A percentile compares a stretch with the other conserved stretches of the same genome.
Evolutionary conservation across 768 basidiomycete species (phyloP).

Genomic region (Boletus subparvulus): DNA sequence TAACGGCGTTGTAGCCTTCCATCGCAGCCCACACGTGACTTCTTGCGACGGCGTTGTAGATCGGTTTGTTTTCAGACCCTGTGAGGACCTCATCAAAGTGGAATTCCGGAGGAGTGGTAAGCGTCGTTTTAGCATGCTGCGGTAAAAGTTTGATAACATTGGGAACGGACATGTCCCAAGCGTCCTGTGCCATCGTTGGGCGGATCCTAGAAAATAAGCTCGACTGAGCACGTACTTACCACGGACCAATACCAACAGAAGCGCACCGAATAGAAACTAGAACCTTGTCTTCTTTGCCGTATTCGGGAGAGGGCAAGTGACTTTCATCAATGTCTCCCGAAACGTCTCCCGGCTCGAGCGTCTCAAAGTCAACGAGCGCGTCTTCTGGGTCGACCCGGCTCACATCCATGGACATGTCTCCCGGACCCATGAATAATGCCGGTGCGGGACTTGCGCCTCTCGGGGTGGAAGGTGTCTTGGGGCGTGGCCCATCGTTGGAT

Average conservation of each 20-base stretch:
- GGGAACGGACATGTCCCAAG: slow-evolving; percentile 51
- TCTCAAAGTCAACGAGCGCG: slow-evolving; percentile 72
- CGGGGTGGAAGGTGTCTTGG: slow-evolving; percentile 56
- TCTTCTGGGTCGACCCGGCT: slow-evolving; percentile 74
- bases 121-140: slow-evolving; percentile 48
- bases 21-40: slow-evolving; percentile 88
- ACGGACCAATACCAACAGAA: background rate
- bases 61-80: slow-evolving; percentile 74
- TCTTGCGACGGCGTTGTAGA: slow-evolving; percentile 73
- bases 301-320: slow-evolving; percentile 43
- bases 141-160: slow-evolving; percentile 64
- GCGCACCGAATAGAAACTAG: slow-evolving; percentile 77
- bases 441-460: slow-evolving; percentile 49
- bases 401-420: slow-evolving; percentile 67
- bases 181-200: slow-evolving; percentile 49
- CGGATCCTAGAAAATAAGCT: slow-evolving; percentile 49
- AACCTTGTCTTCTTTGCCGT: slow-evolving; percentile 81
- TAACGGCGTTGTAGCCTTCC: slow-evolving; percentile 95
- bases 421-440: slow-evolving; percentile 42
- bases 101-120: slow-evolving; percentile 48
- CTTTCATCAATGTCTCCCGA: slow-evolving; percentile 68
- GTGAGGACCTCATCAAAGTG: slow-evolving; percentile 76
- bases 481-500: slow-evolving; percentile 38
- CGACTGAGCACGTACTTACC: background rate
- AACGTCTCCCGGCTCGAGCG: slow-evolving; percentile 65